Conservation (phyloP, 768 basidiomycete species). For the Grammothele lineata region DNA sequence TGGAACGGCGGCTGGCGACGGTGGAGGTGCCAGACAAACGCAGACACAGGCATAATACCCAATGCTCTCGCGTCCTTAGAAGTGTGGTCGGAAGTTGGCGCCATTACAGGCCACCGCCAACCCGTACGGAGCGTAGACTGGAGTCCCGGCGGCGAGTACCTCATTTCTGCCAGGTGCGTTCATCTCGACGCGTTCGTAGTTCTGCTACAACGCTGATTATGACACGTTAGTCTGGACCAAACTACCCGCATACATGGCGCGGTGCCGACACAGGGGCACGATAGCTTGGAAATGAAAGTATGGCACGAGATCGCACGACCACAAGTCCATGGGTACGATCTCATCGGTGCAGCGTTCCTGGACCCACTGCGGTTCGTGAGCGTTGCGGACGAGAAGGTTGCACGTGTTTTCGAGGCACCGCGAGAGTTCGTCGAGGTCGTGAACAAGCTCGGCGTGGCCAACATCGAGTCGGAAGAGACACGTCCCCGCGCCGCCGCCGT, state of each 20-base stretch:
- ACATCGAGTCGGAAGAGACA: conserved; percentile 41
- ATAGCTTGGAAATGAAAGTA: conserved; percentile 19
- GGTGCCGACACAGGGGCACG: conserved; percentile 24
- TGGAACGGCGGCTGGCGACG: conserved; percentile 95
- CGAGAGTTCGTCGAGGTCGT: conserved; percentile 67
- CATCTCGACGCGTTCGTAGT: too few species aligned
- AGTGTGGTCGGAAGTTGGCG: conserved; percentile 73
- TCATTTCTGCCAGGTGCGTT: conserved; percentile 76
- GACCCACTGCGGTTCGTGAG: conserved; percentile 77
- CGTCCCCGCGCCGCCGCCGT: conserved; percentile 82
- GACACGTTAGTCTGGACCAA: conserved; percentile 81
- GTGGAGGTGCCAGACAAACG: conserved; percentile 49
- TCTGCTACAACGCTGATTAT: too few species aligned
- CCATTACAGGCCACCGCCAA: conserved; percentile 80
- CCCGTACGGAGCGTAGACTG: conserved; percentile 79
- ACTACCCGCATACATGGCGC: conserved; percentile 86
- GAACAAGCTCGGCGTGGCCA: conserved; percentile 45
- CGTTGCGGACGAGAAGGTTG: conserved; percentile 95
- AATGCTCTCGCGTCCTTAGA: conserved; percentile 24
- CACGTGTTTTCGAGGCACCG: conserved; percentile 90
- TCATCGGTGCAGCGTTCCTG: conserved; percentile 76
- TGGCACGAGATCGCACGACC: conserved; percentile 93
- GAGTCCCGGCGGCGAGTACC: conserved; percentile 83
- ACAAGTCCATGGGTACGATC: conserved; percentile 95
- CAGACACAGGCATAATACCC: neutral